Percentiles rank a stretch among this genome's conserved stretches.
These are phyloP conservation scores for Penicillium nordicum DNA, from an alignment of 2,329 filamentous ascomycete genomes.

Conservation along the genomic window DNA sequence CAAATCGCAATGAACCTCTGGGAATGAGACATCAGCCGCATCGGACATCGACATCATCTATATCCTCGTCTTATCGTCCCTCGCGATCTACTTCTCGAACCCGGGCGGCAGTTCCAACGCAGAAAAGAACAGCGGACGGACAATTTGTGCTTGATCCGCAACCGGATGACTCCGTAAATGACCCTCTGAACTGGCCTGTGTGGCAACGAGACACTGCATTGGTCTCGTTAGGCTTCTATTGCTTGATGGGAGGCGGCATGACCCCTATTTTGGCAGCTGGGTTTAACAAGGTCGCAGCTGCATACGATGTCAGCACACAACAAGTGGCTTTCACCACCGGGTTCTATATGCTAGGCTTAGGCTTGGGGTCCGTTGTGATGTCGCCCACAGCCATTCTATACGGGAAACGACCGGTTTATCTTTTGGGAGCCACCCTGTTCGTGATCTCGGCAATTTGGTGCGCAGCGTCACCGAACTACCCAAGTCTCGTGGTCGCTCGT, in stretches of 20 bases:
- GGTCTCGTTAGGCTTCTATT: slow-evolving; percentile 82
- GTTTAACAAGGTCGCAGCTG: slow-evolving; percentile 72
- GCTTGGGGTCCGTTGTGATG: slow-evolving; percentile 76
- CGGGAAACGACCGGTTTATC: slow-evolving; percentile 87
- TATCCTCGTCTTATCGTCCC: slow-evolving; percentile 45
- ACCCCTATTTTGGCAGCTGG: slow-evolving; percentile 87
- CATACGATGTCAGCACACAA: slow-evolving; percentile 64
- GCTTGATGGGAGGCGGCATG: slow-evolving; percentile 89
- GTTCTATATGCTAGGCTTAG: slow-evolving; percentile 90
- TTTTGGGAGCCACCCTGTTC: slow-evolving; percentile 73
- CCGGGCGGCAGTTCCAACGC: slow-evolving; percentile 34
- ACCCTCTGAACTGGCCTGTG: slow-evolving; percentile 85
- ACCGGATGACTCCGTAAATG: slow-evolving; percentile 84
- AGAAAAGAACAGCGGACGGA: slow-evolving; percentile 78
- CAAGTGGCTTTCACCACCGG: slow-evolving; percentile 83
- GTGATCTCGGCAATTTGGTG: slow-evolving; percentile 77
- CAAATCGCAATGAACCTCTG: slow-evolving; percentile 60
- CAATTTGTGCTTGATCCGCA: slow-evolving; percentile 86
- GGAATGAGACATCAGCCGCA: slow-evolving; percentile 62
- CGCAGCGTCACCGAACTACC: slow-evolving; percentile 75
- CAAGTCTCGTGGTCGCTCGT: slow-evolving; percentile 73
- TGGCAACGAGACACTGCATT: slow-evolving; percentile 78
- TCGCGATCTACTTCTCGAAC: slow-evolving; percentile 40
- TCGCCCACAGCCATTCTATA: slow-evolving; percentile 88
- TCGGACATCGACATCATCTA: slow-evolving; percentile 54